Evolutionary conservation across 306 rosid genomes (phyloP).

Genomic region (Castanopsis chinensis): DNA sequence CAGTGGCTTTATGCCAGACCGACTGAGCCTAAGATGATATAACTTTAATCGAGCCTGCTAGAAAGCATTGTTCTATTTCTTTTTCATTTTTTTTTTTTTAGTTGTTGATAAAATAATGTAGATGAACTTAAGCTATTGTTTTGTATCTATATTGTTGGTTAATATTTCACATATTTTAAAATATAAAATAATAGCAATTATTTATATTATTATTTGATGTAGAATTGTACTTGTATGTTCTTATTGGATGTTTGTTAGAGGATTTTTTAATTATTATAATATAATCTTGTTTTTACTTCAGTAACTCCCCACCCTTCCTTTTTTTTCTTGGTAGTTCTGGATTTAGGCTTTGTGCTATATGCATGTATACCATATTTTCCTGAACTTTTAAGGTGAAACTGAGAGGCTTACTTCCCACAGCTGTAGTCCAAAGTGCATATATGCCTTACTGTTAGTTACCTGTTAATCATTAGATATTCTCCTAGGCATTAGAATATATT

Average conservation of each 20-base stretch:
- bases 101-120: not conserved
- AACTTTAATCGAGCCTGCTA: not conserved
- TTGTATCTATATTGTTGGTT: not conserved
- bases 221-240: not conserved
- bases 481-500: not conserved
- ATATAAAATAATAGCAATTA: not conserved
- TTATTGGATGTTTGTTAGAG: too few relatives aligned
- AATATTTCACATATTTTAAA: not conserved
- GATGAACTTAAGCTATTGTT: not conserved
- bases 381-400: not conserved
- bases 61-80: not conserved
- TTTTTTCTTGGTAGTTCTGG: not conserved
- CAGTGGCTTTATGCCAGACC: constrained; percentile 72
- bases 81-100: not conserved
- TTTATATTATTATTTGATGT: not conserved
- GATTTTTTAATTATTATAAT: too few relatives aligned
- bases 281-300: too few relatives aligned
- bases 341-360: not conserved
- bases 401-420: not conserved
- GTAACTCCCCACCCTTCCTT: not conserved
- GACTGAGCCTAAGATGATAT: constrained; percentile 52
- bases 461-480: not conserved
- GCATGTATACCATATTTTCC: not conserved
- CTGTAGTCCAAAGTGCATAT: not conserved
- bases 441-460: not conserved